Base-by-base conservation (phyloP, 306 rosid species). In the Gillenia trifoliata region DNA sequence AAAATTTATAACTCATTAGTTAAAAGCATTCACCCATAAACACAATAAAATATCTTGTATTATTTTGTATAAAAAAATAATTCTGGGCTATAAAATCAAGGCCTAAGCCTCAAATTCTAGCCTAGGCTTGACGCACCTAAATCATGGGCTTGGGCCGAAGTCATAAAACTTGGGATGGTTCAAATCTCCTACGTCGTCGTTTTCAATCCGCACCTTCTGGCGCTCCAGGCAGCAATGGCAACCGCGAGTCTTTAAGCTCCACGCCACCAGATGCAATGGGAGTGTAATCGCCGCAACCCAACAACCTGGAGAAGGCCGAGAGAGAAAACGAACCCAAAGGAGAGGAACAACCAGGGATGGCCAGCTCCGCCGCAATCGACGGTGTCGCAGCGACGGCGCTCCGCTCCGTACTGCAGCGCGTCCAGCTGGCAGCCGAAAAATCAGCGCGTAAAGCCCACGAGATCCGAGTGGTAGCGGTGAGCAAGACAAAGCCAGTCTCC, bases 401-500 rank as follows among this genome's bases (percentile, higher is more conserved):
- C 52, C 75, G 80, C 20, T 79, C 89, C 40, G 96, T 85, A 25
- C 76, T 88, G 45, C 88, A 84, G 16, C 89, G 91, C 40, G 92
- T 81, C 75, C 89, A 82, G 10, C 84, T 16, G 36, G 95, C 98
- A 26, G 89, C 98, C 25, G 92, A 88, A 25, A 67, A 81, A 3
- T 83, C 93, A 0, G 85, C 86, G 9, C 88, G 92, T 17, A 73
- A 65, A 3, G 41, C 88, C 68, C 78, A 85, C 1, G 80, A 80
- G 66, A 61, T 94, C 38, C 91, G 93, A 13, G 85, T 91, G 4
- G 92, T 94, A 61, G 98, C 96, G 26, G 98, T 88, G 49, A 90
- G 97, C 86, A 94, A 94, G 81, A 94, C 95, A 40, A 94, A 94
- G 80, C 72, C 92, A 10, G 86, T 85, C 52, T 79, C 96, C 49